A percentile compares a stretch with the other conserved stretches of the same genome.
These are phyloP conservation scores for Rasamsonia emersonii DNA, from an alignment of 2,329 filamentous ascomycete genomes.

Conservation along the genomic window DNA sequence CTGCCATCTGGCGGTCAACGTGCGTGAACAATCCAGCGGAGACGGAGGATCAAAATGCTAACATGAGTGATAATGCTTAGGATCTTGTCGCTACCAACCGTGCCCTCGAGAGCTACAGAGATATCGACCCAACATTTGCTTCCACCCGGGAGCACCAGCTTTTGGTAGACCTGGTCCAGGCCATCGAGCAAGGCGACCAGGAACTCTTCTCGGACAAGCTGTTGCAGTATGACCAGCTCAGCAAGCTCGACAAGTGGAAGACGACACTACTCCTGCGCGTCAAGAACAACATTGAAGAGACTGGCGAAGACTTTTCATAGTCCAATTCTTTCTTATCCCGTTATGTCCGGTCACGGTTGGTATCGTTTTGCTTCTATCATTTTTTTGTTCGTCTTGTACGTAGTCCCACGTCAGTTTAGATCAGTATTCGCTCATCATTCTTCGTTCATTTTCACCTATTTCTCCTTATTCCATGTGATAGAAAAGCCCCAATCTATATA, in stretches of 20 bases:
- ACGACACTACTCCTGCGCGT: constrained; percentile 72
- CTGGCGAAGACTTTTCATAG: constrained; percentile 60
- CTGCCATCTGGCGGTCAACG: constrained; percentile 66
- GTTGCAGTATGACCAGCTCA: constrained; percentile 85
- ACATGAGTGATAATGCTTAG: constrained; percentile 22
- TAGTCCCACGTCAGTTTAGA: too few species aligned
- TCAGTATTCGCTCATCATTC: too few species aligned
- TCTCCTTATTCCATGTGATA: background rate
- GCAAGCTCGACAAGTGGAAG: constrained; percentile 96
- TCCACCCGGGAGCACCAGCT: constrained; percentile 74
- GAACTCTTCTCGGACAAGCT: constrained; percentile 78
- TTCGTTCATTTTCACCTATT: background rate
- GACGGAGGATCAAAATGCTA: too few species aligned
- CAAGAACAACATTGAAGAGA: constrained; percentile 72
- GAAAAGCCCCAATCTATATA: too few species aligned
- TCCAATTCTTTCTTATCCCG: constrained; percentile 8
- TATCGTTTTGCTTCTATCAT: background rate
- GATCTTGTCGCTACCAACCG: constrained; percentile 72
- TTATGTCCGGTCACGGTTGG: too few species aligned
- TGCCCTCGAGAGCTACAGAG: constrained; percentile 72
- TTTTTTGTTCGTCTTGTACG: constrained; percentile 1
- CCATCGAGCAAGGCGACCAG: constrained; percentile 68
- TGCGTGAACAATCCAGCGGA: too few species aligned
- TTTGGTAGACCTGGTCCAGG: constrained; percentile 64
- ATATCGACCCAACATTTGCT: constrained; percentile 68